Base-by-base conservation (phyloP, 2,329 filamentous ascomycete genomes). In the Aplosporella prunicola region DNA sequence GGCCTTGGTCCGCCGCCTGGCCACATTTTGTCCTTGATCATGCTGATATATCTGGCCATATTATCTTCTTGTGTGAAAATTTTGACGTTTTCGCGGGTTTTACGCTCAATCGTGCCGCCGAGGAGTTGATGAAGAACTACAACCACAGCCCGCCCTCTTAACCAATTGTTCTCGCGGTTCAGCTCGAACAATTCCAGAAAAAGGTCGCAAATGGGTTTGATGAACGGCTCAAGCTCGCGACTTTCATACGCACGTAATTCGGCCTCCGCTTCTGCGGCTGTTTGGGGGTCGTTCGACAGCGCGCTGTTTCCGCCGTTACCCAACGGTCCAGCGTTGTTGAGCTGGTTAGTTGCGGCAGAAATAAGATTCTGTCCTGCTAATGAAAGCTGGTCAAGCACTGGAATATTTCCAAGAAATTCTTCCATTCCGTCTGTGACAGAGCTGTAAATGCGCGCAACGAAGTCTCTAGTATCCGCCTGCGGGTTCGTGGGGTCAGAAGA, bases 371-470 rank as follows among this genome's bases (percentile, higher is more conserved):
- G 89, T 0, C 89, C 89, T 5, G 91, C 88, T 2, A 87, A 74
- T 0, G 88, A 94, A 5, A 98, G 74, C 56, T 96, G 91, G 51
- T 98, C 91, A 20, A 98, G 72, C 0, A 95, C 88, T 1, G 91
- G 86, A 28, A 96, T 89, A 54, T 94, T 96, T 39, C 91, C 91
- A 3, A 98, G 68, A 38, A 98, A 93, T 50, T 98, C 91, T 56
- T 98, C 91, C 81, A 98, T 93, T 22, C 93, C 91, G 54, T 98
- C 91, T 1, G 89, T 84, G 15, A 98, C 89, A 0, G 89, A 96
- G 56, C 93, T 93, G 63, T 96, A 98, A 32, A 98, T 78, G 4
- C 91, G 79, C 1, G 85, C 87, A 45, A 98, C 91, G 57, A 98
- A 88, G 55, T 96, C 84, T 58, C 63, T 64, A 5, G 61, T 57